Conservation (phyloP, 495 filamentous ascomycete genomes). For the Cenococcum geophilum region DNA sequence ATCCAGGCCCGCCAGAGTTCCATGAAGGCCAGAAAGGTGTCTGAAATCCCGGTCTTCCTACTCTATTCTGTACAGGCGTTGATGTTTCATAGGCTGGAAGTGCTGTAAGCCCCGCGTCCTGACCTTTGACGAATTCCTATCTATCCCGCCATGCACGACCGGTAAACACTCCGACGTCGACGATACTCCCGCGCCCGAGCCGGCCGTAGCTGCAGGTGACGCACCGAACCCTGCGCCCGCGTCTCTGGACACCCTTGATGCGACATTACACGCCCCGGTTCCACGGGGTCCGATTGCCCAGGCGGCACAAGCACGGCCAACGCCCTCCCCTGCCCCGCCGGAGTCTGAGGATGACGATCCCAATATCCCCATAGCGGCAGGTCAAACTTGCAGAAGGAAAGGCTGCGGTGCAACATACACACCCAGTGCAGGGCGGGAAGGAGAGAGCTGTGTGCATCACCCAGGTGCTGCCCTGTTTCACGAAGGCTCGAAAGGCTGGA, state of each 20-base stretch:
- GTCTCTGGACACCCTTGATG: constrained; percentile 12
- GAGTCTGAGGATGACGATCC: constrained; percentile 89
- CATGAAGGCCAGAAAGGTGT: constrained; percentile 98
- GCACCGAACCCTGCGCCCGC: constrained; percentile 13
- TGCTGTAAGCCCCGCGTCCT: constrained; percentile 98
- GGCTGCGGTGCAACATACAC: constrained; percentile 63
- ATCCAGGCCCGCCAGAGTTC: constrained; percentile 90
- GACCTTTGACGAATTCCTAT: constrained; percentile 97
- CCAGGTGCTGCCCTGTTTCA: constrained; percentile 88
- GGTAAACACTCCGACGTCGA: constrained; percentile 89
- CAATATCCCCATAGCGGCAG: constrained; percentile 59
- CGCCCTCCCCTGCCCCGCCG: constrained; percentile 56
- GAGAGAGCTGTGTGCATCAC: constrained; percentile 79
- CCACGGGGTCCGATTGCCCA: constrained; percentile 17
- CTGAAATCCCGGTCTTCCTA: constrained; percentile 28
- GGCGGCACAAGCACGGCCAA: constrained; percentile 35
- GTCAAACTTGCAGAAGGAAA: constrained; percentile 68
- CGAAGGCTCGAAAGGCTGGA: constrained; percentile 95
- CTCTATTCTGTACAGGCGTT: constrained; percentile 7
- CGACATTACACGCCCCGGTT: constrained; percentile 17
- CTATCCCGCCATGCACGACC: constrained; percentile 87
- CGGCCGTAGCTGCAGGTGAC: constrained; percentile 37
- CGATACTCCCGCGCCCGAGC: constrained; percentile 55
- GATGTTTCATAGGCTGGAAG: constrained; percentile 72
- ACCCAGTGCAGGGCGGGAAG: constrained; percentile 53